A percentile compares a stretch with the other conserved stretches of the same genome.
Evolutionary conservation across 2,329 filamentous ascomycete genomes (phyloP).

Genomic region (Beauveria caledonica): DNA sequence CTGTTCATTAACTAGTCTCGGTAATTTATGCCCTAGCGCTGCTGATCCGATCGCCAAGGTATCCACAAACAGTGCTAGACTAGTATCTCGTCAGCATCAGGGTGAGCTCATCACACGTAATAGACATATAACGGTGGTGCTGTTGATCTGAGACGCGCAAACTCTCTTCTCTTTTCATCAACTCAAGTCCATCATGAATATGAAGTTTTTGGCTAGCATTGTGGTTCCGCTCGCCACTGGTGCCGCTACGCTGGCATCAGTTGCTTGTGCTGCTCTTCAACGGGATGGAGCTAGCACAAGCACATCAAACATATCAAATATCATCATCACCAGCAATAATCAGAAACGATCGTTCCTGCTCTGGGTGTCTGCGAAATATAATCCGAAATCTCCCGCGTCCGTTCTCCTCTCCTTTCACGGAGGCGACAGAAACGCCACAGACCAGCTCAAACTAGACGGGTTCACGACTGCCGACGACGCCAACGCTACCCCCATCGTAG

Average conservation of each 20-base stretch:
- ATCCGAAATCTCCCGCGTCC: slow-evolving; percentile 20
- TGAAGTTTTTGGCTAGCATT: neutral
- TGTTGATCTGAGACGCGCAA: neutral
- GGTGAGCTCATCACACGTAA: neutral
- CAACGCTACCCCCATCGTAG: slow-evolving; percentile 26
- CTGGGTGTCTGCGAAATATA: slow-evolving; percentile 29
- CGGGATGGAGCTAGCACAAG: neutral
- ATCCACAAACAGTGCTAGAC: neutral
- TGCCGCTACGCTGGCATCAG: neutral
- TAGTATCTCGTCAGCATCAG: neutral
- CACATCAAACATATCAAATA: slow-evolving; percentile 8
- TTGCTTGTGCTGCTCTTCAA: neutral
- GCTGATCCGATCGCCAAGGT: neutral
- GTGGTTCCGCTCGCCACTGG: neutral
- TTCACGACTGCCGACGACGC: slow-evolving; percentile 29
- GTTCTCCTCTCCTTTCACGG: slow-evolving; percentile 39
- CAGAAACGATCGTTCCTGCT: slow-evolving; percentile 24
- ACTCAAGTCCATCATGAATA: neutral
- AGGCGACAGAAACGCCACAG: slow-evolving; percentile 25
- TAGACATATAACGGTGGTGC: neutral
- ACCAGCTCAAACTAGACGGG: slow-evolving; percentile 29
- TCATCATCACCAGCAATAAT: slow-evolving; percentile 8
- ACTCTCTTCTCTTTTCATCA: neutral
- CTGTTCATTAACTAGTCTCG: neutral
- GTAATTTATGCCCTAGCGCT: neutral